Base-by-base conservation (phyloP, 495 filamentous ascomycete species). In the Hyaloscypha hepaticicola region DNA sequence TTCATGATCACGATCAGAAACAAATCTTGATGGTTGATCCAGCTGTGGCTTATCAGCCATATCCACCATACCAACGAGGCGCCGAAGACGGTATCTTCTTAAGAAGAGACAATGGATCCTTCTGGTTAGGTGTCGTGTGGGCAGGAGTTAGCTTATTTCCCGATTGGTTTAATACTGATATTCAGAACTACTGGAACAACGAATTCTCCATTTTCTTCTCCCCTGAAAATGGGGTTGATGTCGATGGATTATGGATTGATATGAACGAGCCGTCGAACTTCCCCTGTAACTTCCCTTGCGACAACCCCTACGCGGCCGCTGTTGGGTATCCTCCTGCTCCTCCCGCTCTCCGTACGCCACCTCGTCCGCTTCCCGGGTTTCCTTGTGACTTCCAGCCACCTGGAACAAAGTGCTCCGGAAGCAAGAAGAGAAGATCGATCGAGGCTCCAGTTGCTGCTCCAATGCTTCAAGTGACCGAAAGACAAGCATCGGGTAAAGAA, bases 21-120 rank as follows among this genome's bases (percentile, higher is more conserved):
- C 93, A 94, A 66, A 83, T 94, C 51, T 78, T 95, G 48, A 96
- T 96, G 91, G 90, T 96, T 11, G 92, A 96, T 69, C 92, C 92
- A 3, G 90, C 91, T 12, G 85, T 93, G 63, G 85, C 85, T 12
- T 88, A 87, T 65, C 77, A 84, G 59, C 48, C 50, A 1, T 92
- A 94, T 69, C 77, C 80, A 0, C 76, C 85, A 3, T 91, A 87
- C 72, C 77, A 88, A 48, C 80, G 83, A 34, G 92, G 90, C 9
- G 73, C 82, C 3, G 77, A 84, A 7, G 72, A 82, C 12, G 85
- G 83, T 53, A 75, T 90, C 62, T 93, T 92, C 76, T 74, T 96
- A 5, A 83, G 85, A 50, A 77, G 80, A 48, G 70, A 72, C 41
- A 87, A 93, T 62, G 89, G 88, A 19, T 82, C 82, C 24, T 74